Conservation (phyloP, 768 basidiomycete genomes). For the Pleurotus ostreatus region DNA sequence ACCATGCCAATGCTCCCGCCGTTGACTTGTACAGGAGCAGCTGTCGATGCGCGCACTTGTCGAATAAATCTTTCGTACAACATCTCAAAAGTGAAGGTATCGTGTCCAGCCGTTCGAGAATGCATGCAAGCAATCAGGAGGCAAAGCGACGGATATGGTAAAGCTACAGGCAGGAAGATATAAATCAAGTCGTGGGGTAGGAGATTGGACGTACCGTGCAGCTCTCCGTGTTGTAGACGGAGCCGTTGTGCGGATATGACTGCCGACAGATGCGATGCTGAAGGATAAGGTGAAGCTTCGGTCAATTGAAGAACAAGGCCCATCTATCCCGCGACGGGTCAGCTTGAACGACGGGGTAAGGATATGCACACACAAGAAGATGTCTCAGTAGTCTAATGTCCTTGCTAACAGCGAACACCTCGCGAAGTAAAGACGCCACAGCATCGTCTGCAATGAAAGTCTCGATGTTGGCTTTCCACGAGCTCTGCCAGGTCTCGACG, state of each 20-base stretch:
- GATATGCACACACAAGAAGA: constrained; percentile 45
- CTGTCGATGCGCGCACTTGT: constrained; percentile 66
- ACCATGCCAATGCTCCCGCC: constrained; percentile 77
- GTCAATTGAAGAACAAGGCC: constrained; percentile 41
- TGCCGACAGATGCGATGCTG: constrained; percentile 34
- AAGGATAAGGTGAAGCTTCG: constrained; percentile 51
- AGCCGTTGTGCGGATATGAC: constrained; percentile 51
- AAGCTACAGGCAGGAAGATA: constrained; percentile 33
- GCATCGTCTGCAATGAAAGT: constrained; percentile 47
- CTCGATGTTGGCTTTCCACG: constrained; percentile 60
- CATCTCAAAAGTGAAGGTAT: constrained; percentile 88
- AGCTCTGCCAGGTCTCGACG: constrained; percentile 47
- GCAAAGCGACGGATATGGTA: constrained; percentile 78
- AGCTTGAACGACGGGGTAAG: neutral
- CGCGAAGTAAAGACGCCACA: constrained; percentile 43
- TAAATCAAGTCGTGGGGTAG: neutral
- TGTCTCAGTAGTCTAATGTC: constrained; percentile 57
- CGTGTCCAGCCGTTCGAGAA: constrained; percentile 68
- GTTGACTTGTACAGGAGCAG: constrained; percentile 71
- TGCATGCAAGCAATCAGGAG: constrained; percentile 85
- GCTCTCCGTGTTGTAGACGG: constrained; percentile 46
- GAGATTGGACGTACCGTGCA: constrained; percentile 42
- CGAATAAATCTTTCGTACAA: constrained; percentile 75
- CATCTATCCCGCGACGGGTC: constrained; percentile 29
- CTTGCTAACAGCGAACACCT: constrained; percentile 57